phyloP scores from a whole-genome alignment of 2,329 filamentous ascomycete species.

The Fusarium xylarioides region DNA sequence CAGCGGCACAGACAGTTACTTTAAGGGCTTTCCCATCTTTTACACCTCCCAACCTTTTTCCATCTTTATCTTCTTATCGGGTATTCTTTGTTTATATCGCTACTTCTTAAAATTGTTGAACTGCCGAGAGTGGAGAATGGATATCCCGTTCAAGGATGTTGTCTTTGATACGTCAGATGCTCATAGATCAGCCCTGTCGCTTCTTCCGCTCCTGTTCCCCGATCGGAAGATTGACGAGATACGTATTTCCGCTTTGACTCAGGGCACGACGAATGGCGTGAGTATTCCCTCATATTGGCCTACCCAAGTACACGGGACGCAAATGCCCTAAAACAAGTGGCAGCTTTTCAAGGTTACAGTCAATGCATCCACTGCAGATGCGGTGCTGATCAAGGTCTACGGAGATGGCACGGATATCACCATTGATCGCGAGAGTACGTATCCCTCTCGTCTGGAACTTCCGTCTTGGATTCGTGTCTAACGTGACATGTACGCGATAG shows the following conservation, averaged over 20 bases:
- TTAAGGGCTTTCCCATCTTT: not conserved
- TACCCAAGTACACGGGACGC: not conserved
- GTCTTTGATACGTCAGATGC: constrained; percentile 25
- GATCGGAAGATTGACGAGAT: not conserved
- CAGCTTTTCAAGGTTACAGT: constrained; percentile 34
- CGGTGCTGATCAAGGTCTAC: constrained; percentile 34
- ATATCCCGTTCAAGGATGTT: constrained; percentile 22
- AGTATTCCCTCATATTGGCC: not conserved
- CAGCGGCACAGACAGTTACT: not conserved
- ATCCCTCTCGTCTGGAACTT: not conserved
- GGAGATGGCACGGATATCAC: constrained; percentile 37
- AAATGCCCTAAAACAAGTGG: not conserved
- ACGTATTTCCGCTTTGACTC: constrained; percentile 16
- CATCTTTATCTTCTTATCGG: not conserved
- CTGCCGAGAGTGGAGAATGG: constrained; percentile 9
- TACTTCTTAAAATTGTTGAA: not conserved
- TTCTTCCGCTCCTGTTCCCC: constrained; percentile 24
- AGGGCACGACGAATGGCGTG: constrained; percentile 38
- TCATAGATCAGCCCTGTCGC: constrained; percentile 11
- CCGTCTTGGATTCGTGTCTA: constrained; percentile 10
- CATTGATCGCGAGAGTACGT: constrained; percentile 36
- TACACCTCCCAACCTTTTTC: not conserved
- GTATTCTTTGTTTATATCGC: not conserved
- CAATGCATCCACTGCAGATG: not conserved
- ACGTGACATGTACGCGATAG: constrained; percentile 6